Percentiles rank a stretch among this genome's conserved stretches.
Conservation (phyloP, 805 yeast genomes). For the Grigorovia transvaalensis region DNA sequence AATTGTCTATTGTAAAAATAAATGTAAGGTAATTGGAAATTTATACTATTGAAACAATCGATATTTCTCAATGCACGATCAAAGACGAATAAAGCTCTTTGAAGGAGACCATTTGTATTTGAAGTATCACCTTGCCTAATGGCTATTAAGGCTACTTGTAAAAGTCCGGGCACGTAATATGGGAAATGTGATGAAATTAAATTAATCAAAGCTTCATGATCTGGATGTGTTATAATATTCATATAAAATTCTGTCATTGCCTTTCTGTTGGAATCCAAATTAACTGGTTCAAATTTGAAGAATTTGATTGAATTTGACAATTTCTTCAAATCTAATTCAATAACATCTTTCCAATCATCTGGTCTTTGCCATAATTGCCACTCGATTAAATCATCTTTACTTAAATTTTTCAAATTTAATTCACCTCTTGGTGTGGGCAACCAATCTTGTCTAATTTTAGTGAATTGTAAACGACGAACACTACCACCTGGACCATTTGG, state of each 20-base stretch:
- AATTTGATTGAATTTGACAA: slow-evolving; percentile 39
- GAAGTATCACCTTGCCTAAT: slow-evolving; percentile 65
- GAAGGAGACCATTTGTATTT: slow-evolving; percentile 63
- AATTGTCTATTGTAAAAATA: slow-evolving; percentile 67
- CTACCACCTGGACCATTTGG: slow-evolving; percentile 52
- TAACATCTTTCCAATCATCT: slow-evolving; percentile 41
- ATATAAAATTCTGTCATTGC: slow-evolving; percentile 44
- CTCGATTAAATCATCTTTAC: slow-evolving; percentile 29
- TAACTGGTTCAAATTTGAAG: slow-evolving; percentile 40
- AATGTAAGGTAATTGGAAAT: slow-evolving; percentile 66
- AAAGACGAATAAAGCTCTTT: slow-evolving; percentile 67
- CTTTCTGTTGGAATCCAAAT: slow-evolving; percentile 28
- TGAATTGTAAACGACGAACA: slow-evolving; percentile 50
- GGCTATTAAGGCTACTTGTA: slow-evolving; percentile 66
- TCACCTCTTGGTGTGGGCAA: slow-evolving; percentile 58
- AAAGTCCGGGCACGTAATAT: slow-evolving; percentile 66
- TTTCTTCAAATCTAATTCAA: slow-evolving; percentile 31
- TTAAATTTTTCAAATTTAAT: slow-evolving; percentile 47
- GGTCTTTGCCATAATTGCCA: slow-evolving; percentile 30
- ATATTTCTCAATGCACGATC: slow-evolving; percentile 59
- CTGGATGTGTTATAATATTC: slow-evolving; percentile 62
- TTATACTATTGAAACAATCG: slow-evolving; percentile 44
- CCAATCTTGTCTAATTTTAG: slow-evolving; percentile 74
- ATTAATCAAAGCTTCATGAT: slow-evolving; percentile 59
- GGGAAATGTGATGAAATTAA: slow-evolving; percentile 48